Conservation (phyloP, 106 monocot genomes). For the Dioscorea zingiberensis region DNA sequence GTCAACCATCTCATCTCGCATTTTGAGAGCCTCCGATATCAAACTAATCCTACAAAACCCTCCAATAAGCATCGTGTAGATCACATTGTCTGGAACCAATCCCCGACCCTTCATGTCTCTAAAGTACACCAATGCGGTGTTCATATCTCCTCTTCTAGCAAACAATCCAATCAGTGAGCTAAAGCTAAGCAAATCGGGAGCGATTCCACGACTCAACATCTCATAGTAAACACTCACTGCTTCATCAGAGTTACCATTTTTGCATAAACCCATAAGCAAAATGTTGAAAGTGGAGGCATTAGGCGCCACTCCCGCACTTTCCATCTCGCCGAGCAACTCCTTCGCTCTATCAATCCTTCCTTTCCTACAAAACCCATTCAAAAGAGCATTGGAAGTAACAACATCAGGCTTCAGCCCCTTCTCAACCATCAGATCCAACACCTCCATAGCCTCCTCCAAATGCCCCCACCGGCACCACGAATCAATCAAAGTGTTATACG, state of each 20-base stretch:
- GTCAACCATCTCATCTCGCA: conserved; percentile 66
- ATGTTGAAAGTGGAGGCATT: conserved; percentile 72
- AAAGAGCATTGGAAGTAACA: conserved; percentile 58
- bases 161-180: conserved; percentile 66
- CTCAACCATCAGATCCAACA: conserved; percentile 44
- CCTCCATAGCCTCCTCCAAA: conserved; percentile 41
- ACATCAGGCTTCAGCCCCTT: conserved; percentile 72
- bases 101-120: conserved; percentile 51
- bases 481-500: conserved; percentile 76
- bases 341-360: conserved; percentile 33
- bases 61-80: conserved; percentile 87
- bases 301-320: conserved; percentile 25
- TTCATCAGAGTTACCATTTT: conserved; percentile 31
- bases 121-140: conserved; percentile 38
- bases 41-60: conserved; percentile 59
- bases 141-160: conserved; percentile 52
- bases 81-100: conserved; percentile 70
- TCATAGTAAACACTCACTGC: conserved; percentile 46
- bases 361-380: conserved; percentile 71
- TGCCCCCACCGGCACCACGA: conserved; percentile 42
- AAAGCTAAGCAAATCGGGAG: conserved; percentile 74
- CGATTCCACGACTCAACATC: conserved; percentile 35
- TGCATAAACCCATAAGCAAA: conserved; percentile 56
- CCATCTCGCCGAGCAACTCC: conserved; percentile 42
- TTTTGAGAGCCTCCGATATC: conserved; percentile 49